Base-by-base conservation (phyloP, 345 rosid species). In the Euphorbia lathyris region DNA sequence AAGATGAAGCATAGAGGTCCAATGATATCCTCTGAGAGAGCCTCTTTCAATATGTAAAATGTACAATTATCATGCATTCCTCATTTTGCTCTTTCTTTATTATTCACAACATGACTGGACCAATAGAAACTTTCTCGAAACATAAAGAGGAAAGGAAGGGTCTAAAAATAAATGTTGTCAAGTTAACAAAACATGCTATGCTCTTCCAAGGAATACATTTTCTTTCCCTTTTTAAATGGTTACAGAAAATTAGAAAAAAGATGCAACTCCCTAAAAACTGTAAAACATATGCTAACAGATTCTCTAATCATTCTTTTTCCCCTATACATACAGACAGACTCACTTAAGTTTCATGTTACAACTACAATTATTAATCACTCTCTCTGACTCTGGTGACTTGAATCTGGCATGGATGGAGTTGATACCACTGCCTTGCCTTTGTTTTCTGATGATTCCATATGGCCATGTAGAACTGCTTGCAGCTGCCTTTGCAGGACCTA, bases 401-500 rank as follows among this genome's bases (percentile, higher is more conserved):
- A 32, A 7, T 74, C 78, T 0, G 72, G 72, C 19, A 58, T 42
- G 25, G 78, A 40, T 10, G 71, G 13, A 12, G 75, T 66, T 27
- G 82, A 65, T 17, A 65, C 72, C 30, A 78, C 72, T 27, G 63
- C 40, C 75, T 85, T 84, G 42, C 88, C 88, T 69, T 84, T 78
- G 74, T 26, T 17, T 40, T 83, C 85, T 22, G 73, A 63, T 38
- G 84, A 67, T 43, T 32, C 71, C 30, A 14, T 14, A 27, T 32
- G 77, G 26, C 70, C 63, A 57, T 64, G 74, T 61, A 82, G 72
- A 48, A 38, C 4, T 2, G 7, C 58, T 48, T 81, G 73, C 7
- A 81, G 83, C 65, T 79, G 83, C 45, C 68, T 74, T 69, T 81
- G 83, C 72, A 86, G 72, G 36, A 52, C 75, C 90, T 86, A 25